Evolutionary conservation across 768 basidiomycete genomes (phyloP).

Genomic region (Trametes cubensis): DNA sequence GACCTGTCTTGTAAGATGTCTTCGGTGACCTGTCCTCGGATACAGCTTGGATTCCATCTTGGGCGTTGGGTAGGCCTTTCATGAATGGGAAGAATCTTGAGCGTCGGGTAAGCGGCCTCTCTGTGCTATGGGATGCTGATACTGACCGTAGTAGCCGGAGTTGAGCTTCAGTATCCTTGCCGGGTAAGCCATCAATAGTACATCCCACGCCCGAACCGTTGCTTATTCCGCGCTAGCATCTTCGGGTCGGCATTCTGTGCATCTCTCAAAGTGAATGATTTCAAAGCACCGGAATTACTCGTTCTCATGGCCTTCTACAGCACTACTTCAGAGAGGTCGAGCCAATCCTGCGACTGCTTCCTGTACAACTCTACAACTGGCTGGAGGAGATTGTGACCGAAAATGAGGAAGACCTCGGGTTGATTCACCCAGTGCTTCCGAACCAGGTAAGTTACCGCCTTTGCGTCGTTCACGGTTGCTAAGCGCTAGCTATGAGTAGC

Average conservation of each 20-base stretch:
- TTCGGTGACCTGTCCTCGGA: background rate
- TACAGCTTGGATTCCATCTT: slow-evolving; percentile 33
- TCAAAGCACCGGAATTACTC: background rate
- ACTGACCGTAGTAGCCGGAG: slow-evolving; percentile 25
- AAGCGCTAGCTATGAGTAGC: slow-evolving; percentile 8
- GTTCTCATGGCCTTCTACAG: slow-evolving; percentile 9
- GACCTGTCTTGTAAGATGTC: background rate
- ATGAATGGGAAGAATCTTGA: slow-evolving; percentile 27
- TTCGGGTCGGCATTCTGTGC: slow-evolving; percentile 35
- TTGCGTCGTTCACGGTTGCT: no score
- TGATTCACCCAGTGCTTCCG: slow-evolving; percentile 32
- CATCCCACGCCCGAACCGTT: background rate
- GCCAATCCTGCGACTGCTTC: slow-evolving; percentile 28
- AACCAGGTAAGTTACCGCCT: slow-evolving; percentile 21
- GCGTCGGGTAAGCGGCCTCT: slow-evolving; percentile 19
- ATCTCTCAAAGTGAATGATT: slow-evolving; percentile 27
- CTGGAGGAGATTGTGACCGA: slow-evolving; percentile 31
- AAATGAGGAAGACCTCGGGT: slow-evolving; percentile 29
- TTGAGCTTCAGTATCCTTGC: slow-evolving; percentile 30
- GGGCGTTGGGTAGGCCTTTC: slow-evolving; percentile 30
- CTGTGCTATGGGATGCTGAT: no score
- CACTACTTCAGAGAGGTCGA: slow-evolving; percentile 32
- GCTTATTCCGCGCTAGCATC: slow-evolving; percentile 18
- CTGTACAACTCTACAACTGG: slow-evolving; percentile 31
- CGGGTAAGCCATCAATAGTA: slow-evolving; percentile 20